Evolutionary conservation across 2,329 filamentous ascomycete species (phyloP), one percentile per base, ranked within the genome.

Genomic region (Penicillium brevicompactum): DNA sequence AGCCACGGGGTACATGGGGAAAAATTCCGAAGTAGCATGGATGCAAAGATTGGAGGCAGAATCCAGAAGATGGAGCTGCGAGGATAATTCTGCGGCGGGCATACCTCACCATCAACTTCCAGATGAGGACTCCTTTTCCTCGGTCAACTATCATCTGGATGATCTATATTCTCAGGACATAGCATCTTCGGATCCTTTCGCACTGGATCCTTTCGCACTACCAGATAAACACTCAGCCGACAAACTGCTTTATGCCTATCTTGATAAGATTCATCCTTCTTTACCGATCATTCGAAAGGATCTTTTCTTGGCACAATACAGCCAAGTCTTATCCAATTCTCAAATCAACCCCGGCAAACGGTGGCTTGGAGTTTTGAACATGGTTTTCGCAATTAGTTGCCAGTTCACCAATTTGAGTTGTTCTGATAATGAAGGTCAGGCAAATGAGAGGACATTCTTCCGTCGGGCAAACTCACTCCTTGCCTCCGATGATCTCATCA

Each of bases 21-120:
- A 72, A 47, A 69, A 66, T 38, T 72, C 70, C 4, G 69, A 72
- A 40, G 57, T 70, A 37, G 67, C 63, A 7, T 74, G 71, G 71
- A 60, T 72, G 32, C 66, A 70, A 45, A 57, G 62, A 11, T 51
- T 72, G 44, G 58, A 59, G 6, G 50, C 61, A 34, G 54, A 63
- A 49, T 14, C 63, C 70, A 30, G 7, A 16, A n/a, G n/a, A n/a
- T n/a, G n/a, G n/a, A n/a, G n/a, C n/a, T n/a, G n/a, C n/a, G n/a
- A n/a, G n/a, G n/a, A n/a, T n/a, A n/a, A n/a, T n/a, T n/a, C n/a
- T n/a, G n/a, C n/a, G n/a, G n/a, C n/a, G n/a, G n/a, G n/a, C n/a
- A n/a, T n/a, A n/a, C n/a, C n/a, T n/a, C 13, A 11, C 2, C 41
- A 43, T 49, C 5, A 22, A 41, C 24, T 24, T 16, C 8, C 21